phyloP scores from a whole-genome alignment of 2,329 filamentous ascomycete species.

The Beauveria caledonica region DNA sequence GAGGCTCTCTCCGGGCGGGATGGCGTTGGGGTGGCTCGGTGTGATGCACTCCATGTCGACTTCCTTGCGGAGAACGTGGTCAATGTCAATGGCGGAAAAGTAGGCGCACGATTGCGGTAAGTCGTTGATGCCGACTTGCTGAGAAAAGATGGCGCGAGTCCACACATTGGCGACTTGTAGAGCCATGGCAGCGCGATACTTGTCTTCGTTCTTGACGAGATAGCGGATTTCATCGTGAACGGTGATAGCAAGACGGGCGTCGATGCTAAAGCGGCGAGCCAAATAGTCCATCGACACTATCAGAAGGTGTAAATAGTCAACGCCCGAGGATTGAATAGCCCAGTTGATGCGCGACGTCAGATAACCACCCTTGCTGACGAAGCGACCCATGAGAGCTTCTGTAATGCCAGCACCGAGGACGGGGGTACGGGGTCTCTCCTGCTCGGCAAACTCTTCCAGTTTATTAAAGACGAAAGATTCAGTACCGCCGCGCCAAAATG shows the following conservation, averaged over 20 bases:
- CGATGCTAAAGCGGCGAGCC: conserved; percentile 72
- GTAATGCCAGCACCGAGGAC: conserved; percentile 94
- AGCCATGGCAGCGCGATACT: conserved; percentile 84
- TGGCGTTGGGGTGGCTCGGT: conserved; percentile 70
- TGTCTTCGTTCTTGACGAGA: conserved; percentile 75
- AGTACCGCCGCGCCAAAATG: conserved; percentile 93
- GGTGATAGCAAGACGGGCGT: conserved; percentile 81
- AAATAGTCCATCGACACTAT: conserved; percentile 95
- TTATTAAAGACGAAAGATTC: conserved; percentile 98
- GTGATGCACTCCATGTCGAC: conserved; percentile 97
- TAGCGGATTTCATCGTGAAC: conserved; percentile 98
- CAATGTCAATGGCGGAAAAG: conserved; percentile 92
- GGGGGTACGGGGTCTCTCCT: conserved; percentile 81
- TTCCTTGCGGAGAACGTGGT: conserved; percentile 92
- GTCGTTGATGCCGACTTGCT: conserved; percentile 94
- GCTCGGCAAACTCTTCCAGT: conserved; percentile 94
- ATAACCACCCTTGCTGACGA: conserved; percentile 81
- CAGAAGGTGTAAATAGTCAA: conserved; percentile 92
- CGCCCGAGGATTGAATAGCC: conserved; percentile 95
- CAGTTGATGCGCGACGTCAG: conserved; percentile 97
- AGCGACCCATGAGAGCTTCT: conserved; percentile 83
- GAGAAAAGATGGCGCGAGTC: conserved; percentile 95
- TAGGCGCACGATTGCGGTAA: conserved; percentile 90
- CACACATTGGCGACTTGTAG: conserved; percentile 90
- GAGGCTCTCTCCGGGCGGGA: conserved; percentile 76